Evolutionary conservation across 352 stramenopile genomes (phyloP).

Genomic region (Nothophytophthora sp.): DNA sequence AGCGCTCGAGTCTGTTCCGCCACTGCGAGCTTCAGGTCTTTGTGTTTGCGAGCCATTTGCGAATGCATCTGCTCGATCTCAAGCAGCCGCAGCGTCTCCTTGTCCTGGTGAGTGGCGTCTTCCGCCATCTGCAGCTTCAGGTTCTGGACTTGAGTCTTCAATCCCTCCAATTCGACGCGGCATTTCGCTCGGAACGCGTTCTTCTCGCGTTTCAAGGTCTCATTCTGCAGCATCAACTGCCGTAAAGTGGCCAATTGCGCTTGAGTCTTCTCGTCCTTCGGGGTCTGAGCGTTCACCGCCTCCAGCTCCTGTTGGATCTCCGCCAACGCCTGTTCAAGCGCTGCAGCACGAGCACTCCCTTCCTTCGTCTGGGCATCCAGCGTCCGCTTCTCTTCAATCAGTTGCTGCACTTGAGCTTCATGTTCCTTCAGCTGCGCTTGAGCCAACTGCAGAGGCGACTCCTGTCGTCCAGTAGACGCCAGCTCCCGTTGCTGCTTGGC

Average conservation of each 20-base stretch:
- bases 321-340: slow-evolving; percentile 30
- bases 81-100: slow-evolving; percentile 41
- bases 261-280: slow-evolving; percentile 25
- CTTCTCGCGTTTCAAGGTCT: slow-evolving; percentile 56
- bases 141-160: slow-evolving; percentile 43
- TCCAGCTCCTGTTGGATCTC: slow-evolving; percentile 41
- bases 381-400: slow-evolving; percentile 50
- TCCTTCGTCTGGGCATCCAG: slow-evolving; percentile 37
- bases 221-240: slow-evolving; percentile 47
- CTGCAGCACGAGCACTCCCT: slow-evolving; percentile 18
- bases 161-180: slow-evolving; percentile 34
- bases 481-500: slow-evolving; percentile 9
- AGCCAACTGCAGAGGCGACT: slow-evolving; percentile 16
- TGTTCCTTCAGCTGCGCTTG: slow-evolving; percentile 31
- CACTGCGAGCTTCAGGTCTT: slow-evolving; percentile 59
- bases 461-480: not conserved
- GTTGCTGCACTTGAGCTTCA: slow-evolving; percentile 28
- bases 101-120: slow-evolving; percentile 38
- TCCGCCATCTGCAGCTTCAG: slow-evolving; percentile 36
- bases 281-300: slow-evolving; percentile 35
- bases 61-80: slow-evolving; percentile 72
- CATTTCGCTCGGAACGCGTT: slow-evolving; percentile 46
- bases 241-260: slow-evolving; percentile 29
- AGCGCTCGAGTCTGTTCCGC: slow-evolving; percentile 61
- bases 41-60: slow-evolving; percentile 67